Evolutionary conservation across 805 yeast species (phyloP).

Genomic region (Kuraishia floccosa): DNA sequence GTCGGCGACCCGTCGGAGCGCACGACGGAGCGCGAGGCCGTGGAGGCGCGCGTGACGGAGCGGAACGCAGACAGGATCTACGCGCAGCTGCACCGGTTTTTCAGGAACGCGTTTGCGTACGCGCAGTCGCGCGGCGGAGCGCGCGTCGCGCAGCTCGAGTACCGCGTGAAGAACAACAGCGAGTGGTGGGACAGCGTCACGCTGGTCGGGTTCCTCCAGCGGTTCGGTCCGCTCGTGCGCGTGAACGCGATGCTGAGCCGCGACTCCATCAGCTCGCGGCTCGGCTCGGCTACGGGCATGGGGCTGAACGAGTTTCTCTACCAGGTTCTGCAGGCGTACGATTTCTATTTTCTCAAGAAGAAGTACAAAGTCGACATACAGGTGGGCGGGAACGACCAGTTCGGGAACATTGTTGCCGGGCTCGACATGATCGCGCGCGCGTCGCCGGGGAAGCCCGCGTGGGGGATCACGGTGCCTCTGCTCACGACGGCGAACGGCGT

Average conservation of each 20-base stretch:
- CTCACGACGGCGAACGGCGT: conserved; percentile 83
- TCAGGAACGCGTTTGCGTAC: conserved; percentile 49
- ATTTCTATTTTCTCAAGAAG: conserved; percentile 71
- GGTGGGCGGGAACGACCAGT: conserved; percentile 95
- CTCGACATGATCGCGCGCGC: conserved; percentile 52
- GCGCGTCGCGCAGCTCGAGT: conserved; percentile 20
- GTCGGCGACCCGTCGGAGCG: conserved; percentile 98
- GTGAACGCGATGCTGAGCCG: conserved; percentile 81
- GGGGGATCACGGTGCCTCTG: conserved; percentile 83
- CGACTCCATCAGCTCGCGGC: conserved; percentile 73
- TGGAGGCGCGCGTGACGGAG: conserved; percentile 40
- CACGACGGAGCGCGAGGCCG: conserved; percentile 53
- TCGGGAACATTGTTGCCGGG: conserved; percentile 98
- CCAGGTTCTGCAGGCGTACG: conserved; percentile 88
- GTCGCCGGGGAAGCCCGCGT: conserved; percentile 21
- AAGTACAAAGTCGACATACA: conserved; percentile 55
- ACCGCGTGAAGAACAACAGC: conserved; percentile 41
- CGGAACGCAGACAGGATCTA: conserved; percentile 50
- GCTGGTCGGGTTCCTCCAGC: conserved; percentile 68
- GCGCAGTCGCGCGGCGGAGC: conserved; percentile 37
- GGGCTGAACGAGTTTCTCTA: conserved; percentile 94
- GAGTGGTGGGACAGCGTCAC: conserved; percentile 80
- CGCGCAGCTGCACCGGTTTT: conserved; percentile 49
- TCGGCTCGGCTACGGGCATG: conserved; percentile 60
- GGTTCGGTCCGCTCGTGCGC: conserved; percentile 68